A percentile compares a stretch with the other conserved stretches of the same genome.
Evolutionary conservation across 805 yeast species (phyloP).

Genomic region (Metschnikowia koreensis): DNA sequence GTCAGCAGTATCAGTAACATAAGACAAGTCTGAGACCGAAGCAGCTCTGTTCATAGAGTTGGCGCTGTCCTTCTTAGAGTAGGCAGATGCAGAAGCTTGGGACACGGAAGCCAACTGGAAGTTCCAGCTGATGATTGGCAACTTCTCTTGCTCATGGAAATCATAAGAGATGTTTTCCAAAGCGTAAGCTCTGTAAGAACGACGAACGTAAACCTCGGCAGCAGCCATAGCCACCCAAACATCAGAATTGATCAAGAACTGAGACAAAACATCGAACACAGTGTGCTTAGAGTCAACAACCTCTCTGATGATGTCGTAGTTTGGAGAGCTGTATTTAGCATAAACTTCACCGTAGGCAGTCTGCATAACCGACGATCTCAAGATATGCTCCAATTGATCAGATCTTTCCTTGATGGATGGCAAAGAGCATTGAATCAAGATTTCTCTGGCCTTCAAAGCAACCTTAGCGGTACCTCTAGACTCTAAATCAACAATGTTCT

Average conservation of each 20-base stretch:
- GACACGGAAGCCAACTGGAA: slow-evolving; percentile 78
- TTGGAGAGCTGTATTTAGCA: slow-evolving; percentile 79
- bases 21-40: slow-evolving; percentile 89
- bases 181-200: slow-evolving; percentile 95
- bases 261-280: slow-evolving; percentile 93
- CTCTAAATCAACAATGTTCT: slow-evolving; percentile 81
- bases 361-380: slow-evolving; percentile 86
- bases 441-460: slow-evolving; percentile 92
- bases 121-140: slow-evolving; percentile 82
- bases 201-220: slow-evolving; percentile 91
- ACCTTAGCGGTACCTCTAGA: slow-evolving; percentile 90
- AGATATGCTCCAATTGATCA: slow-evolving; percentile 94
- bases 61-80: slow-evolving; percentile 41
- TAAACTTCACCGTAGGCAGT: slow-evolving; percentile 82
- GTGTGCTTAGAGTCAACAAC: slow-evolving; percentile 95
- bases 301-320: slow-evolving; percentile 74
- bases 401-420: slow-evolving; percentile 96
- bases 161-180: slow-evolving; percentile 73
- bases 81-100: slow-evolving; percentile 73
- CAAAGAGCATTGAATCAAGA: slow-evolving; percentile 91
- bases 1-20: slow-evolving; percentile 70
- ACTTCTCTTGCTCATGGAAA: slow-evolving; percentile 39
- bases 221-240: slow-evolving; percentile 93
- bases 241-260: slow-evolving; percentile 80
- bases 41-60: slow-evolving; percentile 72